Base-by-base conservation (phyloP, 331 rosid genomes). In the Pyrus hybrid region DNA sequence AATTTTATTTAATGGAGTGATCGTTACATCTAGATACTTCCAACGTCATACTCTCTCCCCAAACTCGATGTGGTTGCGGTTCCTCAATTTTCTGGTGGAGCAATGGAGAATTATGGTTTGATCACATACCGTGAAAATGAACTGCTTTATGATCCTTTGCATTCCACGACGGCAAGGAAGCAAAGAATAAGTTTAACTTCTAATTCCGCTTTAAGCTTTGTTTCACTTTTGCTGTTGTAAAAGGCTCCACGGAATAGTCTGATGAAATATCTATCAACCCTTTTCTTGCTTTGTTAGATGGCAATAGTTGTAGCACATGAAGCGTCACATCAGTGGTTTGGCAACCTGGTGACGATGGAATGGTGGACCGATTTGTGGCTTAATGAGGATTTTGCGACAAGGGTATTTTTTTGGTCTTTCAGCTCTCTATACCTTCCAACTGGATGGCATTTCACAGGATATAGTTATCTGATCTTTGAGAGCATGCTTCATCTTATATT, bases 301-400 rank as follows among this genome's bases (percentile, higher is more conserved):
- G 86, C 89, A 20, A 82, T 61, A 61, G 90, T 75, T 43, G 91
- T 85, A 73, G 86, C 96, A 73, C 97, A 90, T 83, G 97, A 93
- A 88, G 84, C 90, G 45, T 91, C 94, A 51, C 94, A 90, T 70
- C 96, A 93, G 32, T 90, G 97, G 97, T 90, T 93, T 82, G 97
- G 97, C 54, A 93, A 93, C 80, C 93, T 93, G 74, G 94, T 93
- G 61, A 90, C 96, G 30, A 90, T 88, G 97, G 97, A 89, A 78
- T 90, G 96, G 97, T 90, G 97, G 96, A 88, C 86, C 35, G 84
- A 93, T 87, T 82, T 90, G 73, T 93, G 96, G 94, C 87, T 93
- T 77, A 90, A 90, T 74, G 96, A 93, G 80, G 97, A 94, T 22
- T 93, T 93, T 83, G 96, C 93, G n/a, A 93, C 94, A 74, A 90